These are phyloP conservation scores for Evernia prunastri DNA, from an alignment of 495 filamentous ascomycete genomes.

Conservation along the genomic window DNA sequence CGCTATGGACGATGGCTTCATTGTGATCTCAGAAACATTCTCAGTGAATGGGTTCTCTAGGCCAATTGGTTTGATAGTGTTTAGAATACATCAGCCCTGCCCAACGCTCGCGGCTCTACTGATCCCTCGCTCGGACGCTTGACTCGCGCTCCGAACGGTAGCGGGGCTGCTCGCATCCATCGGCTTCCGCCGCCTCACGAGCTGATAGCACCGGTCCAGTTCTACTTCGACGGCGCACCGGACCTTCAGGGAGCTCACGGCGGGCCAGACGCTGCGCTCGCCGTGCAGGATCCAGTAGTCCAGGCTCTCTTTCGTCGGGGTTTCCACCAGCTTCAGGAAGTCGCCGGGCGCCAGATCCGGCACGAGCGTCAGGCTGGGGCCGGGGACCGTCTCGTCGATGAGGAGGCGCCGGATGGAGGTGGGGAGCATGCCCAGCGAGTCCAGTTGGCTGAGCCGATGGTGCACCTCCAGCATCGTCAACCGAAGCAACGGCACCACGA, in stretches of 20 bases:
- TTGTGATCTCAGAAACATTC: too few relatives aligned
- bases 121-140: slow-evolving; percentile 3
- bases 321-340: slow-evolving; percentile 70
- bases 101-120: slow-evolving; percentile 16
- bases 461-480: slow-evolving; percentile 69
- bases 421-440: slow-evolving; percentile 68
- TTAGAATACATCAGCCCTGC: neutral
- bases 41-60: too few relatives aligned
- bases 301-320: slow-evolving; percentile 65
- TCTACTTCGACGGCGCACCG: slow-evolving; percentile 84
- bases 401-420: slow-evolving; percentile 64
- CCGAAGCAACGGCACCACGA: slow-evolving; percentile 58
- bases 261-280: slow-evolving; percentile 87
- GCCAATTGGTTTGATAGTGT: too few relatives aligned
- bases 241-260: slow-evolving; percentile 73
- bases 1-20: too few relatives aligned
- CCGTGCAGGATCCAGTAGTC: slow-evolving; percentile 82
- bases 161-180: slow-evolving; percentile 28
- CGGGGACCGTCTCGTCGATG: slow-evolving; percentile 82
- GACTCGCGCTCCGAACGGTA: slow-evolving; percentile 3
- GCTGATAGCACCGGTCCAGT: slow-evolving; percentile 75
- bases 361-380: slow-evolving; percentile 71
- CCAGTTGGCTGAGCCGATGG: slow-evolving; percentile 76
- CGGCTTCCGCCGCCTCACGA: slow-evolving; percentile 56
- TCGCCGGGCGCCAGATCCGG: slow-evolving; percentile 69